Conservation (phyloP, 2,329 filamentous ascomycete species). For the Ambrosiella xylebori region DNA sequence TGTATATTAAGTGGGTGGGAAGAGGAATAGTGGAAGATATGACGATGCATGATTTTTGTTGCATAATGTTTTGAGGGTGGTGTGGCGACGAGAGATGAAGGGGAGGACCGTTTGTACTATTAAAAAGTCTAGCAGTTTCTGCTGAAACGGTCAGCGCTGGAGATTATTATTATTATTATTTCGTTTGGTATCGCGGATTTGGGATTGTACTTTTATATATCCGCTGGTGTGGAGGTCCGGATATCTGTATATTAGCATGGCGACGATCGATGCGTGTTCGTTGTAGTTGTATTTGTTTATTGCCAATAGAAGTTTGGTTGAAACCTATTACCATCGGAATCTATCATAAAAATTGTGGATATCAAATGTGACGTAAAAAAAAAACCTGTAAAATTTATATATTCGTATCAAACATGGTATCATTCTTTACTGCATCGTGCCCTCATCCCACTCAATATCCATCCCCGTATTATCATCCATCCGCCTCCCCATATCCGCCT, state of each 20-base stretch:
- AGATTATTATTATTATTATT: background rate
- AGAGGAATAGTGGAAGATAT: background rate
- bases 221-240: background rate
- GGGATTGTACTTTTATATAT: background rate
- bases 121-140: background rate
- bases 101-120: background rate
- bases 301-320: background rate
- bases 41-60: background rate
- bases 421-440: constrained; percentile 5
- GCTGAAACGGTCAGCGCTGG: background rate
- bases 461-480: constrained; percentile 4
- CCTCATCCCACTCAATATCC: constrained; percentile 12
- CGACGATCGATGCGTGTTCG: background rate
- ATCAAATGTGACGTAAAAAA: background rate
- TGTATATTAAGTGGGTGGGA: constrained; percentile 31
- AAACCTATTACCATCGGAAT: background rate
- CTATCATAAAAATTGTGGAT: background rate
- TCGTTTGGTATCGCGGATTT: background rate
- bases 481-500: constrained; percentile 14
- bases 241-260: constrained; percentile 9
- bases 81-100: background rate
- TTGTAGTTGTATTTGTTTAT: background rate
- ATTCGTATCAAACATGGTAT: no score
- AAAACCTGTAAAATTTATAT: background rate
- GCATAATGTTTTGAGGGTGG: background rate